Base-by-base conservation (phyloP, 495 filamentous ascomycete species). In the Annulohypoxylon moriforme region DNA sequence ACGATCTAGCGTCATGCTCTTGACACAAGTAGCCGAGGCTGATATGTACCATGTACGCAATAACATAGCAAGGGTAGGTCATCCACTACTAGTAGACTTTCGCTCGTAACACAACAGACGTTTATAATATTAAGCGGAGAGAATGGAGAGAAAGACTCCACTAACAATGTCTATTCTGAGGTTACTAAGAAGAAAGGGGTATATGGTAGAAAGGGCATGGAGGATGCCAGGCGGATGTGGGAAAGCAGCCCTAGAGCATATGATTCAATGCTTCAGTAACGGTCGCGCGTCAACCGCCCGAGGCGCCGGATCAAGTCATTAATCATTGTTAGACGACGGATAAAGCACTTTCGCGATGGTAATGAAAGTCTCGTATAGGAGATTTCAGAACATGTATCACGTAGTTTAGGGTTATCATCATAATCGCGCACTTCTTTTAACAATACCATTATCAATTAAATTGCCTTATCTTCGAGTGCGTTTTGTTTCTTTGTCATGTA, bases 61-160 rank as follows among this genome's bases (percentile, higher is more conserved):
- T 18, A 44, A 16, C 13, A 16, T 49, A 14, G 10, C 10, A 40
- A 20, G 55, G 53, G 49, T 49, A 38, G 11, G 20, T 29, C 18
- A 34, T 18, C 11, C 11, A 56, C 46, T 29, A 14, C 9, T 22
- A 18, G n/a, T 18, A 18, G 7, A 46, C 46, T 49, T 60, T 63
- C 16, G 33, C 36, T 72, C 31, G 70, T 69, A 69, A 73, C 70
- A 73, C 70, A 0, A 29, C 70, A 68, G 67, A 13, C 5, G 14
- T 34, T 33, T 25, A 68, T 44, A 33, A 49, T 33, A 40, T 56
- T 64, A 64, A 13, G 27, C 16, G 47, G 52, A 38, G 14, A 34
- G 24, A 40, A 27, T 16, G 25, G 27, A 53, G 14, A 33, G 16
- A 14, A 11, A 18, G 1, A 9, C 18, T 27, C 29, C 55, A 18